These are phyloP conservation scores for Eucalyptus albens DNA, from an alignment of 345 rosid species.

Conservation along the genomic window DNA sequence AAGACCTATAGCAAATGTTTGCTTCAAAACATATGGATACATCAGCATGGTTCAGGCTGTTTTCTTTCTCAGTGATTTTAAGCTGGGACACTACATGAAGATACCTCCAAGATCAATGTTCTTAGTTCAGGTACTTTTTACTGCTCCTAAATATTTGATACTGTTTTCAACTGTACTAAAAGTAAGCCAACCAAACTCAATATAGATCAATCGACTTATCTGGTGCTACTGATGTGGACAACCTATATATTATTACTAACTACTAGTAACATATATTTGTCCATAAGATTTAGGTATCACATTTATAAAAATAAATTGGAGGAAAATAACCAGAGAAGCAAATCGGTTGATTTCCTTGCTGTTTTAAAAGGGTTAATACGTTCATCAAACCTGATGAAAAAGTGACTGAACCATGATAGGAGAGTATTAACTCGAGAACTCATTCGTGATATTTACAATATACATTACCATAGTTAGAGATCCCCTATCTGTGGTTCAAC, in stretches of 20 bases:
- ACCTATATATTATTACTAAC: not conserved
- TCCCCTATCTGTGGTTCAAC: not conserved
- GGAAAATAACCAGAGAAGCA: not conserved
- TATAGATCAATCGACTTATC: not conserved
- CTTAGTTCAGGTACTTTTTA: constrained; percentile 62
- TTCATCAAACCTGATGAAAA: not conserved
- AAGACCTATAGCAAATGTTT: constrained; percentile 87
- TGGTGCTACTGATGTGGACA: not conserved
- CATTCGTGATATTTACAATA: not conserved
- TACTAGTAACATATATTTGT: not conserved
- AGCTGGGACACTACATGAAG: constrained; percentile 96
- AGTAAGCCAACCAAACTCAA: not conserved
- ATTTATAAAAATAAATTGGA: not conserved
- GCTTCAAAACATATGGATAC: constrained; percentile 86
- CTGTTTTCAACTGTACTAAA: not conserved
- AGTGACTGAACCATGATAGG: not conserved
- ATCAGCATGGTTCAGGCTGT: constrained; percentile 92
- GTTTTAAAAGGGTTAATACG: not conserved
- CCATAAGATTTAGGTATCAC: not conserved
- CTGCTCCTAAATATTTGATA: not conserved
- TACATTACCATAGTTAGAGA: not conserved
- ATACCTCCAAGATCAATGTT: constrained; percentile 94
- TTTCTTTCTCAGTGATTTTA: constrained; percentile 85
- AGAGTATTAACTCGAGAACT: not conserved
- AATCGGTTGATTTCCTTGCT: not conserved